A percentile compares a stretch with the other conserved stretches of the same genome.
Evolutionary conservation across 2,329 filamentous ascomycete genomes (phyloP).

Genomic region (Tothia fuscella): DNA sequence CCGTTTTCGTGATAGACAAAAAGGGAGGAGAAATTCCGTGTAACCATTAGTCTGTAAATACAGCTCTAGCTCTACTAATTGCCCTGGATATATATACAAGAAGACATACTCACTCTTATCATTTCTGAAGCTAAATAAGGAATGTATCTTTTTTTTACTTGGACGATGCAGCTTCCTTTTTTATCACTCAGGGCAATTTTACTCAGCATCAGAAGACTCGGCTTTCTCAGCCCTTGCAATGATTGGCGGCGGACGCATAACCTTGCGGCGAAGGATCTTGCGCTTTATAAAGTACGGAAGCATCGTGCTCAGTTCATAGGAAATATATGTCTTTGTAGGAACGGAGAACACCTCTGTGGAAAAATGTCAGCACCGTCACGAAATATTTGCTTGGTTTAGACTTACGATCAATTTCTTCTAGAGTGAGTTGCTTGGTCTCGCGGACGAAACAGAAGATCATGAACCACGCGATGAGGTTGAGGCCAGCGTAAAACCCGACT

Average conservation of each 20-base stretch:
- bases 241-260: slow-evolving; percentile 27
- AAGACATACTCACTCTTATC: too few relatives aligned
- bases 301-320: slow-evolving; percentile 21
- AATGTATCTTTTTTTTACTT: too few relatives aligned
- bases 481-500: slow-evolving; percentile 45
- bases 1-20: too few relatives aligned
- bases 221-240: slow-evolving; percentile 21
- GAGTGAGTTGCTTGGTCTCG: slow-evolving; percentile 13
- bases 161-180: too few relatives aligned
- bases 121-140: too few relatives aligned
- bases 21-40: too few relatives aligned
- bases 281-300: slow-evolving; percentile 27
- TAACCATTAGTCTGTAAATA: too few relatives aligned
- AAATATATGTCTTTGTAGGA: slow-evolving; percentile 26
- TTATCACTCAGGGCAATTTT: too few relatives aligned
- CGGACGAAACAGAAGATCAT: slow-evolving; percentile 39
- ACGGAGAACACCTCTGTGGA: slow-evolving; percentile 39
- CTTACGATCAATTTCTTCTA: slow-evolving; percentile 26
- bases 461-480: slow-evolving; percentile 43
- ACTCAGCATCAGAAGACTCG: too few relatives aligned
- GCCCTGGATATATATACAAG: too few relatives aligned
- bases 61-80: too few relatives aligned
- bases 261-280: slow-evolving; percentile 23
- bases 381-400: slow-evolving; percentile 10
- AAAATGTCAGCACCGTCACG: slow-evolving; percentile 3